Evolutionary conservation across 805 yeast species (phyloP).

Genomic region (Priceomyces haplophilus): DNA sequence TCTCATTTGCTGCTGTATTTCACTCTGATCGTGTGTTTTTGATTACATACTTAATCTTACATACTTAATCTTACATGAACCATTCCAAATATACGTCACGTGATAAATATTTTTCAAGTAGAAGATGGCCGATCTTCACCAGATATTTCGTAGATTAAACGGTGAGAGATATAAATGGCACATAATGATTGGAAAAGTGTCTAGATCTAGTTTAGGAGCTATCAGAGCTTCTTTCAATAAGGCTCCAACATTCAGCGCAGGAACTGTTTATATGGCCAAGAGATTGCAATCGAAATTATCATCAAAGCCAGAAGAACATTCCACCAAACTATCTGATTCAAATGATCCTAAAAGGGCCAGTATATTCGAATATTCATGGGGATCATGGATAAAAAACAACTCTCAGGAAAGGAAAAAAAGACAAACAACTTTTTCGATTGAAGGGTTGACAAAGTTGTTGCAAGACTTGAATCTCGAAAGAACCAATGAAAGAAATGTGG

Average conservation of each 20-base stretch:
- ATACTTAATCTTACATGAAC: no score
- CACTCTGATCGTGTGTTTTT: no score
- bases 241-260: background rate
- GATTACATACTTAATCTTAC: background rate
- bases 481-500: constrained; percentile 22
- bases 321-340: constrained; percentile 57
- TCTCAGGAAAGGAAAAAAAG: constrained; percentile 69
- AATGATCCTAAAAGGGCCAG: constrained; percentile 64
- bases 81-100: no score
- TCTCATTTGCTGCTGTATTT: no score
- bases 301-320: constrained; percentile 36
- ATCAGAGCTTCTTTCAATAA: background rate
- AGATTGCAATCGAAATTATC: background rate
- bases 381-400: constrained; percentile 88
- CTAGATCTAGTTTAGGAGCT: background rate
- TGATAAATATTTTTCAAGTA: background rate
- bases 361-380: constrained; percentile 91
- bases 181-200: background rate
- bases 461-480: constrained; percentile 42
- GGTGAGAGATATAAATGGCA: no score
- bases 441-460: constrained; percentile 63
- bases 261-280: background rate
- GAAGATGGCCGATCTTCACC: background rate
- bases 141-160: no score
- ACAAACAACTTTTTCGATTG: constrained; percentile 75